Conservation (phyloP, 192 early-diverging fungal genomes). For the Coemansia sp. region DNA sequence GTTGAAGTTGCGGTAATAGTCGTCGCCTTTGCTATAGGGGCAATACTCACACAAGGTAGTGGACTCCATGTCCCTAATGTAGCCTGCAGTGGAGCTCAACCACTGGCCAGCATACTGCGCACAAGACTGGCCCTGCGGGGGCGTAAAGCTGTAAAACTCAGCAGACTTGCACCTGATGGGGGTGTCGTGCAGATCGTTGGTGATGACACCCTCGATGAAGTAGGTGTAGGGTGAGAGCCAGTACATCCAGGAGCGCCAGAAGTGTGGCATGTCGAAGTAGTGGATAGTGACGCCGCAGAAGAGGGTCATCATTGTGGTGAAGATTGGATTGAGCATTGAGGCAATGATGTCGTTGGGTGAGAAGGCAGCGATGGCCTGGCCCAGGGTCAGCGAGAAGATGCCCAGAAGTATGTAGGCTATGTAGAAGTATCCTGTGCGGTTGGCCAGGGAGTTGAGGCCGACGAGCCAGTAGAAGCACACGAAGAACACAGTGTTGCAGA, state of each 20-base stretch:
- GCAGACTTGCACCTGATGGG: constrained; percentile 55
- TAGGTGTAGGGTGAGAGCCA: constrained; percentile 67
- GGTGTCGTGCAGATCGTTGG: constrained; percentile 59
- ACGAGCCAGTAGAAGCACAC: no score
- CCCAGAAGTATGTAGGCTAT: constrained; percentile 58
- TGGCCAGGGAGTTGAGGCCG: constrained; percentile 55
- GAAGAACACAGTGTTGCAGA: constrained; percentile 59
- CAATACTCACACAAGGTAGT: constrained; percentile 65
- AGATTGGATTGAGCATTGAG: constrained; percentile 65
- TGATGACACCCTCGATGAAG: constrained; percentile 61
- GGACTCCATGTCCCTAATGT: constrained; percentile 55
- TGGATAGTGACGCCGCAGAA: constrained; percentile 73
- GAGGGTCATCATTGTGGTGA: constrained; percentile 63
- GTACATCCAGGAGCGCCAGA: constrained; percentile 73
- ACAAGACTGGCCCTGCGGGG: constrained; percentile 61
- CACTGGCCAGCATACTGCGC: constrained; percentile 58
- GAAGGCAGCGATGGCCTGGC: constrained; percentile 68
- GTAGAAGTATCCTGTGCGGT: constrained; percentile 63
- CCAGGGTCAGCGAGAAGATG: constrained; percentile 66
- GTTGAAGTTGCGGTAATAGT: constrained; percentile 57
- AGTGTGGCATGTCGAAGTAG: constrained; percentile 58
- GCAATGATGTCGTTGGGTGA: constrained; percentile 60
- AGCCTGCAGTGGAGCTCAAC: constrained; percentile 55
- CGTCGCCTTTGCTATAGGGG: constrained; percentile 51
- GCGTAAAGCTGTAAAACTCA: constrained; percentile 55